phyloP scores from a whole-genome alignment of 495 filamentous ascomycete genomes.

The Rhypophila decipiens region DNA sequence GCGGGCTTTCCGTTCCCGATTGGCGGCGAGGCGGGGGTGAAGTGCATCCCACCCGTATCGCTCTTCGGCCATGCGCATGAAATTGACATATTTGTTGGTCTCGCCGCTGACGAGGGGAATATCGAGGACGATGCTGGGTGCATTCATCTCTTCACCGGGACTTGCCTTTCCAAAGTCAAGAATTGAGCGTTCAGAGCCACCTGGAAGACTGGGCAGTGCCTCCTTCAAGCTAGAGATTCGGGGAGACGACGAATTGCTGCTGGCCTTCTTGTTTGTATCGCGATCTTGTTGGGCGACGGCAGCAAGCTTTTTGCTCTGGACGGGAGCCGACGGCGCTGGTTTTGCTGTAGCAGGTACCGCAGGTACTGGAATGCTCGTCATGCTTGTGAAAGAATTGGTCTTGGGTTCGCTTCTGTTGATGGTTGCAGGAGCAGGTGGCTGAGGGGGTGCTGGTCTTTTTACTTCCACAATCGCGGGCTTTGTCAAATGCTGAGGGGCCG shows the following conservation, averaged over 20 bases:
- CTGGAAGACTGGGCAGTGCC: conserved; percentile 30
- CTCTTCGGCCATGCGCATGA: conserved; percentile 87
- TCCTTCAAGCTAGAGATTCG: conserved; percentile 34
- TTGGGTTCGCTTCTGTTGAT: conserved; percentile 16
- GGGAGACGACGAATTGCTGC: conserved; percentile 36
- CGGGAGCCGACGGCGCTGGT: conserved; percentile 5
- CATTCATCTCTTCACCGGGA: conserved; percentile 43
- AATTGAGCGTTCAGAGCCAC: conserved; percentile 37
- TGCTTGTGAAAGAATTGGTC: conserved; percentile 34
- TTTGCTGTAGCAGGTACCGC: conserved; percentile 9
- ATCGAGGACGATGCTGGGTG: conserved; percentile 78
- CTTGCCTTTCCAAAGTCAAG: conserved; percentile 45
- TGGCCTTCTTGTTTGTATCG: conserved; percentile 34
- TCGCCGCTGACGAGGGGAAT: conserved; percentile 67
- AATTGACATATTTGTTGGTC: conserved; percentile 87
- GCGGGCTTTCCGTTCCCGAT: conserved; percentile 68
- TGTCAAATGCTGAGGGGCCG: conserved; percentile 24
- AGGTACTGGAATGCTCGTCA: conserved; percentile 17
- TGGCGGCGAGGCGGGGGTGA: conserved; percentile 83
- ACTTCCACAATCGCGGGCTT: conserved; percentile 29
- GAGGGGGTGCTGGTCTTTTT: conserved; percentile 26
- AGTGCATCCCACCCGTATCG: conserved; percentile 90
- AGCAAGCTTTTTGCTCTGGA: conserved; percentile 26
- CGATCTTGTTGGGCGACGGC: conserved; percentile 28
- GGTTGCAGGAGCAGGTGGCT: conserved; percentile 15